These are phyloP conservation scores for Xylariaceae sp. DNA, from an alignment of 2,329 filamentous ascomycete species.

Conservation along the genomic window DNA sequence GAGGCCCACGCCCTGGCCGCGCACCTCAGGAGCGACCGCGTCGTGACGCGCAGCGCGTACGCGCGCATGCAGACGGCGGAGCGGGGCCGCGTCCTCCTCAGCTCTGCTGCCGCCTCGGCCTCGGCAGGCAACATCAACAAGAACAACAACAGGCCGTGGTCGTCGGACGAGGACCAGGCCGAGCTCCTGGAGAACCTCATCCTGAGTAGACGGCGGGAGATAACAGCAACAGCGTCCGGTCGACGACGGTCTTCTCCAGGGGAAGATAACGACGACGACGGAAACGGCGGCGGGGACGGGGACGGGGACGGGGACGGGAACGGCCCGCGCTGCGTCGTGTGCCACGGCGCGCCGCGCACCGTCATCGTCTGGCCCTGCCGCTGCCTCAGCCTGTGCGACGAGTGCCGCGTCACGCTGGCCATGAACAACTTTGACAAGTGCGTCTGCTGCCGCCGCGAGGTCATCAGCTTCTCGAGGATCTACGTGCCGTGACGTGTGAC, in stretches of 20 bases:
- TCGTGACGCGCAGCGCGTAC: conserved; percentile 78
- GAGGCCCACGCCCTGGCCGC: conserved; percentile 76
- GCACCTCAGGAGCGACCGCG: conserved; percentile 62
- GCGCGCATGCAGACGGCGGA: conserved; percentile 59
- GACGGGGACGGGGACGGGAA: conserved; percentile 50
- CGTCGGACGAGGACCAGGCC: conserved; percentile 50
- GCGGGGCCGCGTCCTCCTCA: conserved; percentile 52
- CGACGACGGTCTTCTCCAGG: too few relatives aligned
- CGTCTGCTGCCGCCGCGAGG: conserved; percentile 84
- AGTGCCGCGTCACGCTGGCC: conserved; percentile 85
- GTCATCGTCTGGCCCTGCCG: conserved; percentile 96
- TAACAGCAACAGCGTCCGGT: too few relatives aligned
- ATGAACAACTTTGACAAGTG: conserved; percentile 98
- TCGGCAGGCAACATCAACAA: too few relatives aligned
- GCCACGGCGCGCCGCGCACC: conserved; percentile 75
- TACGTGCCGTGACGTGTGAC: conserved; percentile 73
- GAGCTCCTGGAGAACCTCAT: conserved; percentile 53
- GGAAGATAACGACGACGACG: conserved; percentile 6
- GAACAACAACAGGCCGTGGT: conserved; percentile 10
- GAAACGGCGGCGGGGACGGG: conserved; percentile 5
- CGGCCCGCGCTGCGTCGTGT: conserved; percentile 86
- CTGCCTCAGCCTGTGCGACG: conserved; percentile 88
- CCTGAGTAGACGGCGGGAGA: conserved; percentile 38
- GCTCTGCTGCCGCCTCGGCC: too few relatives aligned
- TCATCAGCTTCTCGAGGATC: conserved; percentile 81